Conservation (phyloP, 495 filamentous ascomycete species). For the Trypethelium eluteriae region DNA sequence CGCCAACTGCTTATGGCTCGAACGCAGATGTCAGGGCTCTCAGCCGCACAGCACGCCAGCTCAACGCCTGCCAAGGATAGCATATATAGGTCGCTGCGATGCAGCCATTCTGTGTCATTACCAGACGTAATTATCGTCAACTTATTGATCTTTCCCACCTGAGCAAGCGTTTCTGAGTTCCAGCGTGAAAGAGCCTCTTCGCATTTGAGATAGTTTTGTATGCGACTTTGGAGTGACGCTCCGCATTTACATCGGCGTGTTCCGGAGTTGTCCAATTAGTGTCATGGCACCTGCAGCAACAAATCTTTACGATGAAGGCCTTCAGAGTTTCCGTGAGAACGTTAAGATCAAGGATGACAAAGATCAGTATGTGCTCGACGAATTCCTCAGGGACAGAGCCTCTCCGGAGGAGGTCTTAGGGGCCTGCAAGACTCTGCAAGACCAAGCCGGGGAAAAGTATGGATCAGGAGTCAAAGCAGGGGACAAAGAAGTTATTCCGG, state of each 20-base stretch:
- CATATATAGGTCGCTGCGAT: background rate
- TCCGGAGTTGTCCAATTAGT: too few relatives aligned
- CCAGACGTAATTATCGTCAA: background rate
- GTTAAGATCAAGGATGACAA: slow-evolving; percentile 7
- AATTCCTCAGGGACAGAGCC: background rate
- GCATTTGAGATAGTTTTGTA: background rate
- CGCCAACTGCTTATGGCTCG: background rate
- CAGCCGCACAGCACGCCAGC: background rate
- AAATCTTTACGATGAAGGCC: slow-evolving; percentile 5
- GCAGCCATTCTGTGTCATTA: background rate
- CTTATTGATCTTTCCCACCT: background rate
- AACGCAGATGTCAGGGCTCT: background rate
- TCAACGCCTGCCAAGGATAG: background rate
- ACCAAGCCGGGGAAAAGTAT: slow-evolving; percentile 10
- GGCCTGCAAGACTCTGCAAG: background rate
- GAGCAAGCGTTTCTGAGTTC: background rate
- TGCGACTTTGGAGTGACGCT: too few relatives aligned
- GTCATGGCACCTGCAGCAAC: background rate
- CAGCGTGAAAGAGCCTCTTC: background rate
- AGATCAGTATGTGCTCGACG: slow-evolving; percentile 1
- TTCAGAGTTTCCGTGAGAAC: background rate
- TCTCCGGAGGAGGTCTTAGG: background rate
- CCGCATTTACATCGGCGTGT: too few relatives aligned
- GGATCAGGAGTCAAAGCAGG: background rate
- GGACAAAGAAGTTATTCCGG: slow-evolving; percentile 5